phyloP scores from a whole-genome alignment of 208 protist genomes.

The Trypanosoma vivax region DNA sequence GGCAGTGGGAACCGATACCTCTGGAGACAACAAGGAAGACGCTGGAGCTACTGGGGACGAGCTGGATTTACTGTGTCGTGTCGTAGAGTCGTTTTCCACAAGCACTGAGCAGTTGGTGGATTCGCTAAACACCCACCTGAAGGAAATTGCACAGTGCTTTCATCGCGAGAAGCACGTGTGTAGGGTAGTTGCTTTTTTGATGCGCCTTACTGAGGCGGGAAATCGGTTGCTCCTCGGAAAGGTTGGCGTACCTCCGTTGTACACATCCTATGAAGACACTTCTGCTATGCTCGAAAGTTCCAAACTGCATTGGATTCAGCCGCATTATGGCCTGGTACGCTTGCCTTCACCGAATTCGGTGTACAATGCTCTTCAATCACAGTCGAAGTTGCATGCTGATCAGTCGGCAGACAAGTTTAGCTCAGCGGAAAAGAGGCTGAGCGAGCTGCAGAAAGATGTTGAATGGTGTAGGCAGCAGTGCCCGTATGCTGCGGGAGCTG shows the following conservation, averaged over 20 bases:
- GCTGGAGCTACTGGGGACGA: not conserved
- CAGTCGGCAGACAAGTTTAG: slow-evolving; percentile 6
- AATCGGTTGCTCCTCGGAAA: slow-evolving; percentile 11
- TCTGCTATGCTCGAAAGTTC: slow-evolving; percentile 1
- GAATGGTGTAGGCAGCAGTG: slow-evolving; percentile 55
- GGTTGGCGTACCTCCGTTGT: slow-evolving; percentile 3
- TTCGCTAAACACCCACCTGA: slow-evolving; percentile 4
- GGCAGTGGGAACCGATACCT: not conserved
- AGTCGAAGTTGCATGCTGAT: slow-evolving; percentile 3
- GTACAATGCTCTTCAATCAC: not conserved
- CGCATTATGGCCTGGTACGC: not conserved
- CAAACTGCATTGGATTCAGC: not conserved
- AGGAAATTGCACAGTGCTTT: not conserved
- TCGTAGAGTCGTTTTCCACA: slow-evolving; percentile 7
- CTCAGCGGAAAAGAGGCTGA: slow-evolving; percentile 12
- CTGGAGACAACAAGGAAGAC: not conserved
- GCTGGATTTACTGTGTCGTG: slow-evolving; percentile 1
- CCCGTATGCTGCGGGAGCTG: not conserved
- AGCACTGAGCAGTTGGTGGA: not conserved
- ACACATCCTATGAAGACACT: not conserved
- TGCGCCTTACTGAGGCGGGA: slow-evolving; percentile 9
- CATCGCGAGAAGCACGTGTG: not conserved
- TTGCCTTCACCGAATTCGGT: slow-evolving; percentile 6
- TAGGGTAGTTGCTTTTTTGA: slow-evolving; percentile 5
- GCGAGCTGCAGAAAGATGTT: slow-evolving; percentile 15